phyloP scores from a whole-genome alignment of 2,329 filamentous ascomycete species.

The Fusarium sp. region DNA sequence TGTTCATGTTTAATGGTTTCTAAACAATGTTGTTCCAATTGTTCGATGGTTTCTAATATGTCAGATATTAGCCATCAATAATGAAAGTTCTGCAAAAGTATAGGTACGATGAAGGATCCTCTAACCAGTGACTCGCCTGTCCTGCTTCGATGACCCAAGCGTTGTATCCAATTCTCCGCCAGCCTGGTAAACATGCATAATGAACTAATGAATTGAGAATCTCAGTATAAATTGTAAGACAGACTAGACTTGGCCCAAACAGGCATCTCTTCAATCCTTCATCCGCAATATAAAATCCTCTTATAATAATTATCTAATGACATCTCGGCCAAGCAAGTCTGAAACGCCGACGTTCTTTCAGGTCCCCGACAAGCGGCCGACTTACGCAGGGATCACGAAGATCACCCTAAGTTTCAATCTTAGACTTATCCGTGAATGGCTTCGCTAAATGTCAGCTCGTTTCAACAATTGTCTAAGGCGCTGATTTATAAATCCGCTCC shows the following conservation, averaged over 20 bases:
- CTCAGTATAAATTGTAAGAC: fast-evolving
- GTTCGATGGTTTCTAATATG: not conserved
- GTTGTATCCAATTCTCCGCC: fast-evolving
- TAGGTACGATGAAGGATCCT: not conserved
- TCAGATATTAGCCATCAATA: not conserved
- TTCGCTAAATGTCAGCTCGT: slow-evolving; percentile 22
- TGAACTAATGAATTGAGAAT: not conserved
- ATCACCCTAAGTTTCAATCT: slow-evolving; percentile 15
- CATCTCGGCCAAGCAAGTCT: not conserved
- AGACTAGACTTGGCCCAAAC: not conserved
- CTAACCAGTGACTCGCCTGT: not conserved
- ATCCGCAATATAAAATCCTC: not conserved
- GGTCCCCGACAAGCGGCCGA: slow-evolving; percentile 28
- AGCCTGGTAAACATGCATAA: not conserved
- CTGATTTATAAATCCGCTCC: slow-evolving; percentile 4
- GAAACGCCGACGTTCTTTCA: slow-evolving; percentile 12
- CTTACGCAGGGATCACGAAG: slow-evolving; percentile 28
- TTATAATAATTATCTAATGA: not conserved
- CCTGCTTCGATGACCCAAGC: not conserved
- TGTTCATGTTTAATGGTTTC: slow-evolving; percentile 21
- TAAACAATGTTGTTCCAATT: slow-evolving; percentile 2
- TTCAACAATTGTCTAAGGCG: slow-evolving; percentile 23
- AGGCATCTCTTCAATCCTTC: not conserved
- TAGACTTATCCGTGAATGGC: slow-evolving; percentile 13
- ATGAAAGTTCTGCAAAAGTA: not conserved